Percentiles rank a stretch among this genome's conserved stretches.
Evolutionary conservation across 495 filamentous ascomycete genomes (phyloP).

Genomic region (Apiosordaria backusii): DNA sequence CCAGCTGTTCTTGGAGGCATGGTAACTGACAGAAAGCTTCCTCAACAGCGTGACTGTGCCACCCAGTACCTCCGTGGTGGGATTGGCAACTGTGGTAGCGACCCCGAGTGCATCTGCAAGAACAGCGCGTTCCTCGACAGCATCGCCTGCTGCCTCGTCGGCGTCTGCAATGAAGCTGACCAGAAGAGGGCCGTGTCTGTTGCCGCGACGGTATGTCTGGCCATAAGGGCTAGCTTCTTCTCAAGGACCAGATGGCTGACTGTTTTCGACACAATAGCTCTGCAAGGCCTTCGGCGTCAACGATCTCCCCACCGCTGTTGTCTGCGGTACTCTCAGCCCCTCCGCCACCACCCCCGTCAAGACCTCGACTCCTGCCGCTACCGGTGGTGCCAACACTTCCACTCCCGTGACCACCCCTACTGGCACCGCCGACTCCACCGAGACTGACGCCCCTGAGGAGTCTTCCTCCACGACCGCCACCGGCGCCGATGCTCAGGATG

Average conservation of each 20-base stretch:
- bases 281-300: slow-evolving; percentile 35
- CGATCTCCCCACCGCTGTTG: slow-evolving; percentile 33
- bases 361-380: slow-evolving; percentile 21
- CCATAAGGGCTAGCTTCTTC: background rate
- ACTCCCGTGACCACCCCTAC: slow-evolving; percentile 16
- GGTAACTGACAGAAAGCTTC: slow-evolving; percentile 3
- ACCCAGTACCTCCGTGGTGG: slow-evolving; percentile 41
- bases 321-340: slow-evolving; percentile 31
- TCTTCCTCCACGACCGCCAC: slow-evolving; percentile 16
- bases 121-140: slow-evolving; percentile 53
- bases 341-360: slow-evolving; percentile 22
- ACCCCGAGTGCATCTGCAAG: slow-evolving; percentile 67
- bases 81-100: slow-evolving; percentile 53
- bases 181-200: slow-evolving; percentile 44
- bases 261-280: slow-evolving; percentile 21
- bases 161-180: slow-evolving; percentile 51
- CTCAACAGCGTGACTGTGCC: slow-evolving; percentile 52
- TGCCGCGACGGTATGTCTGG: slow-evolving; percentile 26
- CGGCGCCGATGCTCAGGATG: slow-evolving; percentile 5
- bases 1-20: background rate
- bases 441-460: background rate
- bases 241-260: background rate
- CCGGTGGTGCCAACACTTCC: slow-evolving; percentile 20
- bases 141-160: slow-evolving; percentile 65
- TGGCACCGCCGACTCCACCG: slow-evolving; percentile 13